Percentiles rank a stretch among this genome's conserved stretches.
Evolutionary conservation across 2,329 filamentous ascomycete species (phyloP).

Genomic region (Hirsutella rhossiliensis): DNA sequence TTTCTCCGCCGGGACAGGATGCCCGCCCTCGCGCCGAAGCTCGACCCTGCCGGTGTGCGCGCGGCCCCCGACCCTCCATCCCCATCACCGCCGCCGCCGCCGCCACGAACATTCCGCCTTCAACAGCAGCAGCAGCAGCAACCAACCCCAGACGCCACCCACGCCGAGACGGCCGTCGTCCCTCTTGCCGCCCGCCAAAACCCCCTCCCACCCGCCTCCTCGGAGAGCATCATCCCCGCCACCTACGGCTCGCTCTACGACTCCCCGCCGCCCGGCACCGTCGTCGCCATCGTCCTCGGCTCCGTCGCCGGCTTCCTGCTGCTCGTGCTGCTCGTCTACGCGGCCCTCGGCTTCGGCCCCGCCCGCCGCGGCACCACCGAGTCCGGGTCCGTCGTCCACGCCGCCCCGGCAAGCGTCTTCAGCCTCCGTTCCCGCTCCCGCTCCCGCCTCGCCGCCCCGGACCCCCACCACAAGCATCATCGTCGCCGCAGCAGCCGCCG

Average conservation of each 20-base stretch:
- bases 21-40: no score
- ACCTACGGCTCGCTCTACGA: slow-evolving; percentile 20
- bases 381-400: slow-evolving; percentile 2
- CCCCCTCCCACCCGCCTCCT: slow-evolving; percentile 6
- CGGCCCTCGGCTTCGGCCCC: slow-evolving; percentile 31
- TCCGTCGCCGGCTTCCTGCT: slow-evolving; percentile 38
- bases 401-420: slow-evolving; percentile 3
- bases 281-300: slow-evolving; percentile 33
- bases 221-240: slow-evolving; percentile 19
- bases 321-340: slow-evolving; percentile 38
- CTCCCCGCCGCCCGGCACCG: slow-evolving; percentile 29
- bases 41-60: no score
- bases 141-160: no score
- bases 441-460: slow-evolving; percentile 2
- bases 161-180: no score
- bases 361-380: slow-evolving; percentile 7
- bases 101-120: no score
- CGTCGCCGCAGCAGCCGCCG: slow-evolving; percentile 3
- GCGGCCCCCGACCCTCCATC: no score
- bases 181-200: slow-evolving; percentile 3
- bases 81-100: no score
- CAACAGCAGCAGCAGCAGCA: no score
- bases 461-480: slow-evolving; percentile 1
- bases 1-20: no score
- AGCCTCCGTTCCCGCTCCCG: slow-evolving; percentile 3